Percentiles rank a stretch among this genome's conserved stretches.
Conservation (phyloP, 169 alveolate genomes). For the Plasmodium vivax region DNA sequence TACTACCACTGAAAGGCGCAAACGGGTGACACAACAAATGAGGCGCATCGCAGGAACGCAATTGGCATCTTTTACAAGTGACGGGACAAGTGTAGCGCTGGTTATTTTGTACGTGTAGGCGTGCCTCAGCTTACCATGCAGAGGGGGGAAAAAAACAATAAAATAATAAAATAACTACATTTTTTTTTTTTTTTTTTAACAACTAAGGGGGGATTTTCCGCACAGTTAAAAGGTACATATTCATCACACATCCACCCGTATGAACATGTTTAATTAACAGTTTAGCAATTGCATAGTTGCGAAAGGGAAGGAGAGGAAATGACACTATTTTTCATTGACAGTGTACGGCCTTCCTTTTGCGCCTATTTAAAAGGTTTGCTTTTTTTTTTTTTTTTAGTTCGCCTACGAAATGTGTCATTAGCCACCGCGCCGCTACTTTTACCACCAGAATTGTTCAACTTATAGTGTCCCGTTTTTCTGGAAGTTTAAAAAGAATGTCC, state of each 20-base stretch:
- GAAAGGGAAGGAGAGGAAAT: background rate
- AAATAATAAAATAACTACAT: too few species aligned
- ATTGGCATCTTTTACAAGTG: background rate
- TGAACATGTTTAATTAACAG: background rate
- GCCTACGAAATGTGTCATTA: background rate
- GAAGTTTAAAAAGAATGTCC: background rate
- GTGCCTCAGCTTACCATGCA: background rate
- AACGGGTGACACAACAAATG: background rate
- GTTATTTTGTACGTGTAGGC: background rate
- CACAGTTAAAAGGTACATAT: too few species aligned
- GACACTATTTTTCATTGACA: background rate
- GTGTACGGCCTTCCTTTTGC: background rate
- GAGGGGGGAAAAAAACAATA: background rate
- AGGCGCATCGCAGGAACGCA: background rate
- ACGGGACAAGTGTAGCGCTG: background rate
- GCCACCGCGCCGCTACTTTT: background rate
- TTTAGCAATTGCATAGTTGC: background rate
- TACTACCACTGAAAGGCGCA: background rate
- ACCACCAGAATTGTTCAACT: background rate
- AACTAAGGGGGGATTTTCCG: too few species aligned
- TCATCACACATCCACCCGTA: background rate
- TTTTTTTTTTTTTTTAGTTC: background rate
- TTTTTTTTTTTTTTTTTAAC: too few species aligned
- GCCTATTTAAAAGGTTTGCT: background rate
- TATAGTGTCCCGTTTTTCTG: background rate